Evolutionary conservation across 2,329 filamentous ascomycete species (phyloP).

Genomic region (Xylariaceae sp.): DNA sequence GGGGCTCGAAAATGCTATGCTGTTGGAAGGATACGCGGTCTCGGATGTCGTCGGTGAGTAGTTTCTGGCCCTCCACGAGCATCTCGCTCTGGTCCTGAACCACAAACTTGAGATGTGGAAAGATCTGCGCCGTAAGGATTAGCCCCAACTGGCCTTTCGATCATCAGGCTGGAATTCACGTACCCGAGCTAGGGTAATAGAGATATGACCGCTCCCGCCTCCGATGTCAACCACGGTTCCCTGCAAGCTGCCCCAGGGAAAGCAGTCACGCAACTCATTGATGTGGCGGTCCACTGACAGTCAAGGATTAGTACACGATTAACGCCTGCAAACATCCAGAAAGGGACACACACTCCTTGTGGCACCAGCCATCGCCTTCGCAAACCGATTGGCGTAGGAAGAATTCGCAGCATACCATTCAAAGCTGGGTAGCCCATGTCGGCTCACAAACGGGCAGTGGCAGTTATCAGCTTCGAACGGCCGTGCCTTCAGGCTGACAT

Average conservation of each 20-base stretch:
- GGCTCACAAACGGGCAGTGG: constrained; percentile 18
- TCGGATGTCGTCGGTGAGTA: constrained; percentile 6
- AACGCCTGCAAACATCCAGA: no score
- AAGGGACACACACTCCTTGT: constrained; percentile 12
- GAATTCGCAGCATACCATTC: constrained; percentile 8
- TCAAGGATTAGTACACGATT: not conserved
- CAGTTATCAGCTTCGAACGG: constrained; percentile 18
- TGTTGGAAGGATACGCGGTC: constrained; percentile 18
- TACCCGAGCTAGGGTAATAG: constrained; percentile 11
- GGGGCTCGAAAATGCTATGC: constrained; percentile 25
- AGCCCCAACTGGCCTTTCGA: no score
- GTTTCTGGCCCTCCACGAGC: constrained; percentile 16
- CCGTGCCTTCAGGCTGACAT: constrained; percentile 12
- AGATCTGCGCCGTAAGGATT: not conserved
- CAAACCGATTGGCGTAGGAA: constrained; percentile 8
- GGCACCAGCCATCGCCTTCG: constrained; percentile 15
- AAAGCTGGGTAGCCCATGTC: constrained; percentile 16
- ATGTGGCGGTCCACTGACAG: constrained; percentile 9
- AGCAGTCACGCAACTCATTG: constrained; percentile 8
- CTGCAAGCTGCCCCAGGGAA: constrained; percentile 8
- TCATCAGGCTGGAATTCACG: no score
- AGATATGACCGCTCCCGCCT: constrained; percentile 17
- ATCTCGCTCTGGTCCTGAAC: constrained; percentile 23
- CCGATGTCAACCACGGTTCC: constrained; percentile 17
- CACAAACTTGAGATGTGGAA: constrained; percentile 16